Evolutionary conservation across 2,329 filamentous ascomycete genomes (phyloP).

Genomic region (Fusarium udum): DNA sequence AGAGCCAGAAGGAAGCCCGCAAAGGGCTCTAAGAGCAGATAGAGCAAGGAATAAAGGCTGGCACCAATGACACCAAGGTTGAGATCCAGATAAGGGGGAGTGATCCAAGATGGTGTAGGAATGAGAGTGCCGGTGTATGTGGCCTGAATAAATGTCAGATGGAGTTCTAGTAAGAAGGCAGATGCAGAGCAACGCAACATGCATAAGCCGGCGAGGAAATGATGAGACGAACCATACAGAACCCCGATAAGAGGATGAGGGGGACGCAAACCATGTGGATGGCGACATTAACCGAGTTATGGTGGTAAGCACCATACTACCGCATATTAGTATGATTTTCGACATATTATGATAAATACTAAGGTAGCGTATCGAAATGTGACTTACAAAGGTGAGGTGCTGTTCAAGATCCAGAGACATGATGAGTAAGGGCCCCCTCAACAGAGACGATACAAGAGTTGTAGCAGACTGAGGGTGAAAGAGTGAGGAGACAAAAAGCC

Average conservation of each 20-base stretch:
- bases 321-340: constrained; percentile 21
- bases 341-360: not conserved
- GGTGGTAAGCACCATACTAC: constrained; percentile 86
- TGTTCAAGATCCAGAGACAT: constrained; percentile 83
- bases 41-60: constrained; percentile 78
- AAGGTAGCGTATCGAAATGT: not conserved
- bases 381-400: constrained; percentile 81
- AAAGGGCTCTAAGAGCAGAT: constrained; percentile 92
- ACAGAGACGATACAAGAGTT: constrained; percentile 10
- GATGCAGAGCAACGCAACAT: not conserved
- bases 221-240: constrained; percentile 71
- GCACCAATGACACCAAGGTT: constrained; percentile 73
- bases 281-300: constrained; percentile 77
- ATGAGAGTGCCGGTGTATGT: constrained; percentile 72
- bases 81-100: constrained; percentile 71
- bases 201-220: constrained; percentile 2
- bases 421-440: constrained; percentile 27
- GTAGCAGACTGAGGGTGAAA: not conserved
- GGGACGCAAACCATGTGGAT: constrained; percentile 87
- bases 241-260: constrained; percentile 74
- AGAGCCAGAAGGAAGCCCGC: constrained; percentile 82
- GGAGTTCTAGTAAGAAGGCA: not conserved
- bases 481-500: constrained; percentile 16
- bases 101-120: constrained; percentile 72
- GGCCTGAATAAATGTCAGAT: constrained; percentile 53